These are phyloP conservation scores for Stephanodiscus minutulus DNA, from an alignment of 108 stramenopile genomes.

Conservation along the genomic window DNA sequence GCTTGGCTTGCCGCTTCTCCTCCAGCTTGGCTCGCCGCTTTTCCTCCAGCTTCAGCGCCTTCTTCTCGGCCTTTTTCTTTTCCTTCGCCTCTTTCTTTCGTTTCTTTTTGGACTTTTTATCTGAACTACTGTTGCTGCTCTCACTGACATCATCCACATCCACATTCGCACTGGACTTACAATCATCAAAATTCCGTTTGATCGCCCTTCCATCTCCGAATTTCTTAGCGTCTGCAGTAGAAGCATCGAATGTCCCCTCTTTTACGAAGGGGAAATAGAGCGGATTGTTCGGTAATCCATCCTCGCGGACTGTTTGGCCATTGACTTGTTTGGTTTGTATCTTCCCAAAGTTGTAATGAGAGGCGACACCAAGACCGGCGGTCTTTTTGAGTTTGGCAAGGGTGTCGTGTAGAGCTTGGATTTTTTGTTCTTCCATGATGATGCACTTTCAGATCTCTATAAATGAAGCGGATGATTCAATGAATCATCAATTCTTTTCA, in stretches of 20 bases:
- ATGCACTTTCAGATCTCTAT: conserved; percentile 5
- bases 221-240: conserved; percentile 31
- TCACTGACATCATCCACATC: conserved; percentile 11
- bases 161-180: conserved; percentile 1
- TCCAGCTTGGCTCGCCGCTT: conserved; percentile 34
- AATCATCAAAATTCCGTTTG: conserved; percentile 82
- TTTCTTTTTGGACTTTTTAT: conserved; percentile 27
- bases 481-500: no score
- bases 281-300: conserved; percentile 82
- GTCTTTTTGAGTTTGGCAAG: conserved; percentile 69
- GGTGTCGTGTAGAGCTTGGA: conserved; percentile 78
- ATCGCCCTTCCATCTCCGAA: conserved; percentile 82
- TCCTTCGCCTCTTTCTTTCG: conserved; percentile 32
- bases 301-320: conserved; percentile 44
- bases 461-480: background rate
- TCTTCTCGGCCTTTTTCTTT: conserved; percentile 29
- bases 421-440: conserved; percentile 82
- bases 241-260: conserved; percentile 70
- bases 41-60: conserved; percentile 33
- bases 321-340: conserved; percentile 30
- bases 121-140: conserved; percentile 5
- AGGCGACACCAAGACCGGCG: conserved; percentile 62
- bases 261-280: conserved; percentile 77
- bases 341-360: conserved; percentile 58
- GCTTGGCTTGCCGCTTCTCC: conserved; percentile 53